Percentiles rank a stretch among this genome's conserved stretches.
phyloP scores from a whole-genome alignment of 768 basidiomycete species.

The Macrolepiota albuminosa region DNA sequence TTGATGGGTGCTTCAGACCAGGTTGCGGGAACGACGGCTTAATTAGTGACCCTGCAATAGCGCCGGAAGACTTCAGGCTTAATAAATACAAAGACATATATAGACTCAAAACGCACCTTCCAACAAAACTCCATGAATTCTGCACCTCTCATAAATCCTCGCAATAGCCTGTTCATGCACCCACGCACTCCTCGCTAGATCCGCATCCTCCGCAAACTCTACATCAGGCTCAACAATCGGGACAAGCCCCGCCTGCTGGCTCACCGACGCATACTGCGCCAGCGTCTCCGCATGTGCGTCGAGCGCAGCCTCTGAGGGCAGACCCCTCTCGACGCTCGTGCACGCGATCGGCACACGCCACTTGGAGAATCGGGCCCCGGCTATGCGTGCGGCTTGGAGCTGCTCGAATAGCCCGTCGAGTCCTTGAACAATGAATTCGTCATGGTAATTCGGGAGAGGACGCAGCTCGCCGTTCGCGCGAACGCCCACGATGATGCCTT shows the following conservation, averaged over 20 bases:
- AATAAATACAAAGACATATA: not conserved
- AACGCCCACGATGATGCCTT: conserved; percentile 45
- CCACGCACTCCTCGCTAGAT: conserved; percentile 38
- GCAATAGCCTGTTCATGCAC: conserved; percentile 42
- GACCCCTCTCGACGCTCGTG: conserved; percentile 26
- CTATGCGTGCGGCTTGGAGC: conserved; percentile 36
- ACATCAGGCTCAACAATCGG: conserved; percentile 52
- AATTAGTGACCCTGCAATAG: conserved; percentile 37
- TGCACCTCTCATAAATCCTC: conserved; percentile 41
- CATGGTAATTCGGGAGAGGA: conserved; percentile 37
- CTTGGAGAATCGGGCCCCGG: conserved; percentile 46
- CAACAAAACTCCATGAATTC: conserved; percentile 40
- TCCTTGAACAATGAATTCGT: conserved; percentile 46
- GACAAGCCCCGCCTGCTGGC: conserved; percentile 47
- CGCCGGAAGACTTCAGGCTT: not conserved
- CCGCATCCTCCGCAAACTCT: conserved; percentile 44
- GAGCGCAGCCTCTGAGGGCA: conserved; percentile 36
- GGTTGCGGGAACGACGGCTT: conserved; percentile 51
- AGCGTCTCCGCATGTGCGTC: conserved; percentile 44
- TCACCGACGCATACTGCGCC: conserved; percentile 44
- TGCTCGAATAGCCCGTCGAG: conserved; percentile 39
- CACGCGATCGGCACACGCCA: conserved; percentile 48
- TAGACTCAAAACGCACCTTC: conserved; percentile 28
- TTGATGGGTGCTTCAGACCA: conserved; percentile 36
- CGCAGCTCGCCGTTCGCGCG: conserved; percentile 47